Evolutionary conservation across 257 asterid genomes (phyloP).

Genomic region (Mentha longifolia): DNA sequence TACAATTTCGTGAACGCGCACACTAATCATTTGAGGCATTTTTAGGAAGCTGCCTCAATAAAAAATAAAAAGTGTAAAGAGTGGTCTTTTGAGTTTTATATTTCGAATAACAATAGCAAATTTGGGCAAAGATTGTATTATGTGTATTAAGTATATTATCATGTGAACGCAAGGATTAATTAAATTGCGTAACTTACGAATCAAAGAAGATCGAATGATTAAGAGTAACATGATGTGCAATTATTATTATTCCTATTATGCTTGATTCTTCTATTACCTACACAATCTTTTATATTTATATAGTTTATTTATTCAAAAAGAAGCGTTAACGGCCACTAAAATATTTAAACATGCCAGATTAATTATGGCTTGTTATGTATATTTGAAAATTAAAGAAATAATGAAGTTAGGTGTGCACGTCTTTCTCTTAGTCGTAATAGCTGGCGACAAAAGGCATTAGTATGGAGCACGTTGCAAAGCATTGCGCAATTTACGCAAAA

Average conservation of each 20-base stretch:
- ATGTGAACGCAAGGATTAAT: not conserved
- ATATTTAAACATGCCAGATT: not conserved
- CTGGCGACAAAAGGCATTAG: constrained; percentile 8
- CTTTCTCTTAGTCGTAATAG: not conserved
- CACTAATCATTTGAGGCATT: no score
- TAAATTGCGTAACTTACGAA: not conserved
- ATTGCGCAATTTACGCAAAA: not conserved
- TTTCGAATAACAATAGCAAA: no score
- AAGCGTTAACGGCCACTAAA: not conserved
- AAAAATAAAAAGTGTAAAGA: no score
- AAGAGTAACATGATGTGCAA: not conserved
- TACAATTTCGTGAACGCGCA: no score
- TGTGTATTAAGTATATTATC: not conserved
- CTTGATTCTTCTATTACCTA: not conserved
- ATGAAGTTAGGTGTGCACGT: not conserved
- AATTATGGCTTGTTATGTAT: not conserved
- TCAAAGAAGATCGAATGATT: not conserved
- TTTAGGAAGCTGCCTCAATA: no score
- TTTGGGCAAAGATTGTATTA: not conserved
- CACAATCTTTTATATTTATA: not conserved
- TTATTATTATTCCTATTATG: not conserved
- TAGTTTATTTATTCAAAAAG: not conserved
- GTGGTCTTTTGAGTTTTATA: no score
- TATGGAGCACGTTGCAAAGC: not conserved
- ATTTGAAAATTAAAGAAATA: not conserved